Evolutionary conservation across 2,329 filamentous ascomycete genomes (phyloP).

Genomic region (Verticillium tricorpus): DNA sequence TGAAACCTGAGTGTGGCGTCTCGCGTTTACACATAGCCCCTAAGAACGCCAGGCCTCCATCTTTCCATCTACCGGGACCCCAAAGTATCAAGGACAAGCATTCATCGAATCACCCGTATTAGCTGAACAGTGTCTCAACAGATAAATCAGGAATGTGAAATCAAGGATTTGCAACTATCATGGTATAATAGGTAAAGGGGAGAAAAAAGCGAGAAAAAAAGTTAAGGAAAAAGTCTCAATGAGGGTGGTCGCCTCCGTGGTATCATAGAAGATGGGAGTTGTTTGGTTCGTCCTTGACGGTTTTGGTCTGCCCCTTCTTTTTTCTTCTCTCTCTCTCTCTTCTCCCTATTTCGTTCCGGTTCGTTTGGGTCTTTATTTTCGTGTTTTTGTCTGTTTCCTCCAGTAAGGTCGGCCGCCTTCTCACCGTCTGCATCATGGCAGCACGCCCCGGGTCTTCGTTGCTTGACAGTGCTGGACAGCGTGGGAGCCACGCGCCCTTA

Average conservation of each 20-base stretch:
- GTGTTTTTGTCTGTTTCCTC: not conserved
- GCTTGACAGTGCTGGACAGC: not conserved
- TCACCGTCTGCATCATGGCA: not conserved
- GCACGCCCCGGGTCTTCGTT: not conserved
- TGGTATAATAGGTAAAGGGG: not conserved
- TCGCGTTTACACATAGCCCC: too few relatives aligned
- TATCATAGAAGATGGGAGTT: not conserved
- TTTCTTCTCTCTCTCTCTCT: not conserved
- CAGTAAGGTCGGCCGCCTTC: not conserved
- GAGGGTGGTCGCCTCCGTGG: not conserved
- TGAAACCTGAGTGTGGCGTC: too few relatives aligned
- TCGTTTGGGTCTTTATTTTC: not conserved
- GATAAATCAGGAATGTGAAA: not conserved
- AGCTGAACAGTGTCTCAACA: not conserved
- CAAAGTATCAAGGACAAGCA: not conserved
- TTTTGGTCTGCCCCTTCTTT: not conserved
- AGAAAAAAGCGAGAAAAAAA: not conserved
- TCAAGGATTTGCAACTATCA: not conserved
- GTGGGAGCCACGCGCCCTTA: too few relatives aligned
- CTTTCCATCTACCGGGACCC: not conserved
- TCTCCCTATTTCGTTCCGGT: not conserved
- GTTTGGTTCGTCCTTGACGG: not conserved
- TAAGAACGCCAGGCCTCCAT: not conserved
- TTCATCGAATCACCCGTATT: not conserved
- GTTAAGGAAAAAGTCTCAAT: not conserved